Evolutionary conservation across 176 grass and related monocot species (phyloP), one percentile per base, ranked within the genome.

Genomic region (Tillandsia leiboldiana): DNA sequence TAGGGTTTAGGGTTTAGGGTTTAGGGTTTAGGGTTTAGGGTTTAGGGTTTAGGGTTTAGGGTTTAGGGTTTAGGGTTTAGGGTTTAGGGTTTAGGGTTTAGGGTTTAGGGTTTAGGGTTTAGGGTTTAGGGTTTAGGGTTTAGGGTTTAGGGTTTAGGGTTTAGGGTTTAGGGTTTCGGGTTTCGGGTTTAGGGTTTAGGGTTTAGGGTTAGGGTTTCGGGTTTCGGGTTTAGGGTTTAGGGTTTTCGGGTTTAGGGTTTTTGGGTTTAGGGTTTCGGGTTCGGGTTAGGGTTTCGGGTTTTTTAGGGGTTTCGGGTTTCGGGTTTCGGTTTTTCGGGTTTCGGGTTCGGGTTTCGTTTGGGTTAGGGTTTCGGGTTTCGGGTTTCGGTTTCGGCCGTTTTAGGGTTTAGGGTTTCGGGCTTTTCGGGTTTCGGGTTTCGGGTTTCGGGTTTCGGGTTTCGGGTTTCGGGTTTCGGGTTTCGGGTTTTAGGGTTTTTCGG

Each of bases 261-360:
- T 62, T n/a, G 57, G 57, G 57, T 62, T 62, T 62, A 62, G 57
- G 57, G 57, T 62, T 62, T 62, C 14, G 57, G 57, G 57, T 62
- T 62, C 22, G n/a, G n/a, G n/a, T n/a, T n/a, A n/a, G n/a, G n/a
- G n/a, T n/a, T n/a, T n/a, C n/a, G n/a, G n/a, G n/a, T n/a, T n/a
- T n/a, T n/a, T n/a, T n/a, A n/a, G 22, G 57, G 57, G 57, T 62
- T 62, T 62, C 14, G 57, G 57, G 57, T 62, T 62, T 62, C 14
- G 57, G 57, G 57, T 62, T 62, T 62, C 14, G 57, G 57, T 11
- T 62, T 62, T 62, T n/a, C n/a, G 57, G 57, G 57, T 62, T 62
- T 62, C 14, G 57, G 57, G 57, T 62, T 62, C 22, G 22, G 57
- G n/a, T n/a, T n/a, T n/a, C n/a, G n/a, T n/a, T n/a, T n/a, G 57